These are phyloP conservation scores for Aspergillus unguis DNA, from an alignment of 2,329 filamentous ascomycete species.

Conservation along the genomic window DNA sequence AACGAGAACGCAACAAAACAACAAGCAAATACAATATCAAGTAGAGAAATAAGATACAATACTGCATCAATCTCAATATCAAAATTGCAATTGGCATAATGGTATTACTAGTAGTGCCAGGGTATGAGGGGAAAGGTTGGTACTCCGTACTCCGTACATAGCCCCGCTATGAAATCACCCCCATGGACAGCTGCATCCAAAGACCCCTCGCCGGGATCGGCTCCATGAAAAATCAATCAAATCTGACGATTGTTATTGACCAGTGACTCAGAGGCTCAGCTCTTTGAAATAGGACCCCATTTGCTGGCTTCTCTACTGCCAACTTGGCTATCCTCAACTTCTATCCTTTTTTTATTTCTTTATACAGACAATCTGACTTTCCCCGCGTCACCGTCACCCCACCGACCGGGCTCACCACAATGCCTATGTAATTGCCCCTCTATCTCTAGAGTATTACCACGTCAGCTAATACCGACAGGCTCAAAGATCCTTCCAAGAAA, in stretches of 20 bases:
- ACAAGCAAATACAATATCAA: no score
- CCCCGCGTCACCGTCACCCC: conserved; percentile 8
- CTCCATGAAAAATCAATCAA: conserved; percentile 2
- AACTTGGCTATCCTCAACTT: background rate
- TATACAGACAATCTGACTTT: conserved; percentile 2
- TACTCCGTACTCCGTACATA: no score
- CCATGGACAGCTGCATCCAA: background rate
- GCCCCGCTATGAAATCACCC: no score
- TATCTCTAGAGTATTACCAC: conserved; percentile 7
- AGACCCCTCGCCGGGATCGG: conserved; percentile 8
- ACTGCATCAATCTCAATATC: no score
- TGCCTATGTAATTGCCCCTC: conserved; percentile 36
- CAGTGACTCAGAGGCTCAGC: conserved; percentile 9
- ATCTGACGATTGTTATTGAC: background rate
- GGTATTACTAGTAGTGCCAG: no score
- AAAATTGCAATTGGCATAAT: no score
- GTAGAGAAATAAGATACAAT: no score
- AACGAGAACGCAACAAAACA: no score
- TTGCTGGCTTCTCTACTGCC: conserved; percentile 8
- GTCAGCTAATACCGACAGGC: conserved; percentile 29
- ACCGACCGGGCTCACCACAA: conserved; percentile 17
- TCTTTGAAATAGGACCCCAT: conserved; percentile 10
- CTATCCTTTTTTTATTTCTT: background rate
- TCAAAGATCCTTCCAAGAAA: conserved; percentile 50
- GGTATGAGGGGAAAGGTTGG: no score